Evolutionary conservation across 768 basidiomycete genomes (phyloP), one percentile per base, ranked within the genome.

Genomic region (Leccinum variicolor): DNA sequence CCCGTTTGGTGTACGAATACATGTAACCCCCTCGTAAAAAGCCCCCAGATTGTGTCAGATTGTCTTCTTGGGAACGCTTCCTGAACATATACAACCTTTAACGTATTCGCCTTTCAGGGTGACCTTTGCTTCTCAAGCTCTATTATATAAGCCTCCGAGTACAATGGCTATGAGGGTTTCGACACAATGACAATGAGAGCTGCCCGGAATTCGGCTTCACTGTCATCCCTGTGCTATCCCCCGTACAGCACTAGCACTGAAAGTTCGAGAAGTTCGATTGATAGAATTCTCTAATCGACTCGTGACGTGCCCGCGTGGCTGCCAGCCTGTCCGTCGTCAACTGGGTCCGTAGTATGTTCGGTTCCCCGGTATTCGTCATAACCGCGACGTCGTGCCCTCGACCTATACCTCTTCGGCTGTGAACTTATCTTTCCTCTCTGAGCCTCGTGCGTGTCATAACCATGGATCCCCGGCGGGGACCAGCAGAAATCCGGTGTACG

Each of bases 141-240:
- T 43, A 62, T 72, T 73, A 73, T 59, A 51, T 73, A 72, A 72
- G 66, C 66, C 41, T 73, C 70, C 70, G 72, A 59, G 29, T 7
- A 61, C 7, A 4, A 65, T 62, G 70, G 68, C 61, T 54, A 62
- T 59, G 65, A 53, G 43, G 6, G 14, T n/a, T 28, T 48, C 23
- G 23, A 21, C 21, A 21, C 25, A 51, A n/a, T 10, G 49, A 41
- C 28, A n/a, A 54, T 29, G 21, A 52, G 39, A 54, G 52, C 55
- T 54, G 43, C 47, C 57, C 60, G 54, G 23, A 43, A 55, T 43
- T 61, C 61, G 65, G 65, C 53, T 33, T 33, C 5, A 33, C 31
- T 33, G 31, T 33, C 11, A 33, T 6, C 5, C 31, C 60, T 62
- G 66, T 69, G 62, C 52, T 45, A 57, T 54, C 56, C 43, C 48